Evolutionary conservation across 2,329 filamentous ascomycete genomes (phyloP).

Genomic region (Pseudogymnoascus destructans): DNA sequence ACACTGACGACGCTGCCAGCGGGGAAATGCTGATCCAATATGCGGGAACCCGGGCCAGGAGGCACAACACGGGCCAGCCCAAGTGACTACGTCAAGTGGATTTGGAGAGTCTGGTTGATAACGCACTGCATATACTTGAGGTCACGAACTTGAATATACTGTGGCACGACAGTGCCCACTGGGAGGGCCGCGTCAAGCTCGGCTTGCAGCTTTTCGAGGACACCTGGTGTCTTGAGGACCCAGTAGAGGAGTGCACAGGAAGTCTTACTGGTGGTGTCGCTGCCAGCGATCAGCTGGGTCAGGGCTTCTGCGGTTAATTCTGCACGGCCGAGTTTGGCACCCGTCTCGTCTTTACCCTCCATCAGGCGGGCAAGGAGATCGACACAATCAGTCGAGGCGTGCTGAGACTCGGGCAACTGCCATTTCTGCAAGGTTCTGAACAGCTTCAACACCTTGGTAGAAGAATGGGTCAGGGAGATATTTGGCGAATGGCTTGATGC

Average conservation of each 20-base stretch:
- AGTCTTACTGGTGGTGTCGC: conserved; percentile 66
- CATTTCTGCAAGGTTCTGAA: conserved; percentile 74
- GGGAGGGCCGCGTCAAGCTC: conserved; percentile 64
- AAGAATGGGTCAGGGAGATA: conserved; percentile 78
- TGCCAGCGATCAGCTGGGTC: conserved; percentile 74
- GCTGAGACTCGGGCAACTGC: conserved; percentile 70
- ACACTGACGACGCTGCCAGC: conserved; percentile 65
- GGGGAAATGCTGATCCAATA: conserved; percentile 57
- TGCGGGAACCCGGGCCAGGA: conserved; percentile 46
- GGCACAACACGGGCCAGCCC: conserved; percentile 67
- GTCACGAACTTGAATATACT: conserved; percentile 58
- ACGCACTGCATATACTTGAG: conserved; percentile 63
- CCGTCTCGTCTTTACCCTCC: conserved; percentile 72
- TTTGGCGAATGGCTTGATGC: conserved; percentile 65
- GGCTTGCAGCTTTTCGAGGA: conserved; percentile 57
- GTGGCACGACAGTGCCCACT: conserved; percentile 47
- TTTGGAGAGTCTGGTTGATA: conserved; percentile 73
- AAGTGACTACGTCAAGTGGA: conserved; percentile 76
- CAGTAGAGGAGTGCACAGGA: conserved; percentile 76
- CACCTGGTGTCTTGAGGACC: conserved; percentile 53
- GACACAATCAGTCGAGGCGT: conserved; percentile 56
- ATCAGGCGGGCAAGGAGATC: conserved; percentile 75
- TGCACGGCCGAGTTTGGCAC: conserved; percentile 58
- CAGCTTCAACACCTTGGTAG: conserved; percentile 56
- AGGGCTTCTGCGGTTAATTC: conserved; percentile 82